Percentiles rank a stretch among this genome's conserved stretches.
Conservation (phyloP, 192 early-diverging fungal genomes). For the Coemansia sp. region DNA sequence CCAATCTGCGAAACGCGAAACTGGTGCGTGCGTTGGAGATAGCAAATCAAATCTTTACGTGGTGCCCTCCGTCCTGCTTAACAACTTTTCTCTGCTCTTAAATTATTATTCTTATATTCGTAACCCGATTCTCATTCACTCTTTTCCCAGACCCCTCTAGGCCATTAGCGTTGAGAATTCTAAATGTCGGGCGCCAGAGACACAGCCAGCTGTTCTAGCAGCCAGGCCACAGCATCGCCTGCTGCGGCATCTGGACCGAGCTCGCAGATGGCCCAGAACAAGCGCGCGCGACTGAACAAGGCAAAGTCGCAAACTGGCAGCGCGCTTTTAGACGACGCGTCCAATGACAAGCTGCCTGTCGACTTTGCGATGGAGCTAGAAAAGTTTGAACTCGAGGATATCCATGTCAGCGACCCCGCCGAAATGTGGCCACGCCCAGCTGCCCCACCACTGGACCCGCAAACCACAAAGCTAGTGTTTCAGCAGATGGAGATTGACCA, state of each 20-base stretch:
- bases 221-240: background rate
- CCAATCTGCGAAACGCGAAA: background rate
- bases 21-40: background rate
- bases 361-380: conserved; percentile 54
- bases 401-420: conserved; percentile 24
- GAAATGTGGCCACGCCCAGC: conserved; percentile 28
- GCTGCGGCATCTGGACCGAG: conserved; percentile 15
- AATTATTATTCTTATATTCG: background rate
- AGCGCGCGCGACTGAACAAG: conserved; percentile 40
- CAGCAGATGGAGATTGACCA: conserved; percentile 98
- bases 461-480: conserved; percentile 64
- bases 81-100: background rate
- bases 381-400: conserved; percentile 33
- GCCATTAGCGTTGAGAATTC: background rate
- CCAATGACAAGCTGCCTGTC: conserved; percentile 26
- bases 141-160: background rate
- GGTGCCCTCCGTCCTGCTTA: background rate
- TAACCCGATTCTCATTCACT: background rate
- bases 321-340: conserved; percentile 15
- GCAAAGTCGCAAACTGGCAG: conserved; percentile 27
- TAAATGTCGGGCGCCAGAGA: conserved; percentile 1
- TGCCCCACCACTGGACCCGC: conserved; percentile 28
- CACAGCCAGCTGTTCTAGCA: conserved; percentile 2
- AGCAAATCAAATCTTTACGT: background rate
- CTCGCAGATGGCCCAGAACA: conserved; percentile 22